Conservation (phyloP, 192 early-diverging fungal genomes). For the Mortierella alpina region DNA sequence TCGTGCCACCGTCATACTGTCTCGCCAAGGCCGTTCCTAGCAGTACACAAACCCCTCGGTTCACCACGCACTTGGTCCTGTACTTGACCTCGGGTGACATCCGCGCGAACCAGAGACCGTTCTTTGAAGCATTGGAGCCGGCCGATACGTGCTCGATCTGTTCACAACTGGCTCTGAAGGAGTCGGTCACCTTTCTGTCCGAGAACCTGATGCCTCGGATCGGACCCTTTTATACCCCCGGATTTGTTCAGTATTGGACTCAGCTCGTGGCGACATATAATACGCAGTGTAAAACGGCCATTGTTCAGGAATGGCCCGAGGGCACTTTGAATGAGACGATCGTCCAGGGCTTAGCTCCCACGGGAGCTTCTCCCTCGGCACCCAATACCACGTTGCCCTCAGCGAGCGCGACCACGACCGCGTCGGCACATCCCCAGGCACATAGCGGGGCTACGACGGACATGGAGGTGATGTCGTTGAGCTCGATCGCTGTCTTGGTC, state of each 20-base stretch:
- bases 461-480: no score
- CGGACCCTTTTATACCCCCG: conserved; percentile 18
- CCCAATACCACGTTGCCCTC: no score
- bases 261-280: conserved; percentile 19
- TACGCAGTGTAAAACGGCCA: conserved; percentile 17
- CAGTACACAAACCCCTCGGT: background rate
- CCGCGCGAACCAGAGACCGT: conserved; percentile 9
- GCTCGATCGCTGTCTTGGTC: no score
- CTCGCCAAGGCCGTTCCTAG: conserved; percentile 12
- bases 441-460: no score
- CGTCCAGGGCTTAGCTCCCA: no score
- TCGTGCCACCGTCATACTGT: conserved; percentile 15
- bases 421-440: no score
- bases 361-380: no score
- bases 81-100: conserved; percentile 23
- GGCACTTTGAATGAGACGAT: conserved; percentile 16
- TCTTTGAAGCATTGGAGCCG: conserved; percentile 25
- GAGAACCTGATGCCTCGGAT: conserved; percentile 28
- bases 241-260: conserved; percentile 42
- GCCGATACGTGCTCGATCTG: conserved; percentile 34
- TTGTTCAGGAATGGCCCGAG: conserved; percentile 33
- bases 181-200: conserved; percentile 14
- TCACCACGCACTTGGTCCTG: conserved; percentile 21
- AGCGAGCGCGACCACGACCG: no score
- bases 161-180: conserved; percentile 24